Percentiles rank a stretch among this genome's conserved stretches.
Conservation (phyloP, 192 early-diverging fungal genomes). For the Paraglomus brasilianum region DNA sequence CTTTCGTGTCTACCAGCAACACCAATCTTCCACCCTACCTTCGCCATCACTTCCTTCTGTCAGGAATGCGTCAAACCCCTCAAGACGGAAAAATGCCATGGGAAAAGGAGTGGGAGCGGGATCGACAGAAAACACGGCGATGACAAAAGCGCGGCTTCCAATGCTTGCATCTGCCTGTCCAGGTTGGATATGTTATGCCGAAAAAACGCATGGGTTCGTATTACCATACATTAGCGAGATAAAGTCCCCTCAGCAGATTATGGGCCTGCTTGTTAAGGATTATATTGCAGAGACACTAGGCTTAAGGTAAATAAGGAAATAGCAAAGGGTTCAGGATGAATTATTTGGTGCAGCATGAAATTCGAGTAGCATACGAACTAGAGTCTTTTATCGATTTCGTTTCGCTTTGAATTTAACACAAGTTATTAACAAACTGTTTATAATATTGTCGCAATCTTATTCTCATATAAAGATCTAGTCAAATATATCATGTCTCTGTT, state of each 20-base stretch:
- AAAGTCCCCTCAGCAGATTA: constrained; percentile 97
- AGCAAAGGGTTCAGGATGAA: background rate
- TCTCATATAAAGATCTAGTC: constrained; percentile 50
- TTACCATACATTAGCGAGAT: constrained; percentile 86
- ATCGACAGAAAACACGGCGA: constrained; percentile 31
- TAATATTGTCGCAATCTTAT: background rate
- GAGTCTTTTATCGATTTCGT: background rate
- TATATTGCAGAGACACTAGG: constrained; percentile 68
- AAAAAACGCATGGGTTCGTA: constrained; percentile 92
- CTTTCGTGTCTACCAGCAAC: constrained; percentile 49
- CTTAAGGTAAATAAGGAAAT: constrained; percentile 34
- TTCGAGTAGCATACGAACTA: background rate
- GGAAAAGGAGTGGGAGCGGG: constrained; percentile 33
- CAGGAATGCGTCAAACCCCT: constrained; percentile 1
- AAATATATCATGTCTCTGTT: constrained; percentile 89
- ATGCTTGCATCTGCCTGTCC: constrained; percentile 64
- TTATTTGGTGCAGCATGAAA: background rate
- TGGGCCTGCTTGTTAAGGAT: constrained; percentile 92
- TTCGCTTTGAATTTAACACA: no score
- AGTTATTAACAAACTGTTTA: no score
- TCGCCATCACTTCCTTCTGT: background rate
- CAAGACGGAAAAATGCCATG: background rate
- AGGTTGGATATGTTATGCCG: constrained; percentile 99
- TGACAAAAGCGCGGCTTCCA: constrained; percentile 39
- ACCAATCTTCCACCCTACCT: constrained; percentile 29